Evolutionary conservation across 805 yeast genomes (phyloP).

Genomic region (Jamesozyma spencerorum): DNA sequence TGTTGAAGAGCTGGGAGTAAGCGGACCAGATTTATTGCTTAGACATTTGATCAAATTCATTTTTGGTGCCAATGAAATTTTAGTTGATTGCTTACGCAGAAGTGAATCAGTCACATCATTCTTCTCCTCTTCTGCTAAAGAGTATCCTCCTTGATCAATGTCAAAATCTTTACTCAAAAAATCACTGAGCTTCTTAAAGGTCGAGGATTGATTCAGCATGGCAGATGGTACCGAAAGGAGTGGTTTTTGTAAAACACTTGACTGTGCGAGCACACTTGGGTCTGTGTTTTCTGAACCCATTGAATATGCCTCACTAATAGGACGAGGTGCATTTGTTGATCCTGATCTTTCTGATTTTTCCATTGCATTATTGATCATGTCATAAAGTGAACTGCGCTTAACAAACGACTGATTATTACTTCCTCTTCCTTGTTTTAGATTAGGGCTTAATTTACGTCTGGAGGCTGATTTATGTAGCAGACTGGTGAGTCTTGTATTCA

Average conservation of each 20-base stretch:
- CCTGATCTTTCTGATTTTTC: background rate
- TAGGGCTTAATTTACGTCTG: too few species aligned
- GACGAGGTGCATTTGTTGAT: background rate
- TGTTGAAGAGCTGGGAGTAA: background rate
- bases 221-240: conserved; percentile 19
- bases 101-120: conserved; percentile 4
- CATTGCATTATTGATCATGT: background rate
- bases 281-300: conserved; percentile 7
- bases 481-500: conserved; percentile 8
- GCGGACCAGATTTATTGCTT: background rate
- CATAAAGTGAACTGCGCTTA: conserved; percentile 3
- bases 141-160: too few species aligned
- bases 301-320: background rate
- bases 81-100: conserved; percentile 13
- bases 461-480: conserved; percentile 2
- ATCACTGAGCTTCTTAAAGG: conserved; percentile 23
- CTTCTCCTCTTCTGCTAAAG: background rate
- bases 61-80: conserved; percentile 3
- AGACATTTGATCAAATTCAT: conserved; percentile 2
- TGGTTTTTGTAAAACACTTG: conserved; percentile 20
- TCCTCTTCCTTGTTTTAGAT: too few species aligned
- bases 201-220: conserved; percentile 17
- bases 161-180: conserved; percentile 8
- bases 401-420: background rate
- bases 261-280: conserved; percentile 22